Percentiles rank a stretch among this genome's conserved stretches.
These are phyloP conservation scores for Cardiospermum halicacabum DNA, from an alignment of 345 rosid species.

Conservation along the genomic window DNA sequence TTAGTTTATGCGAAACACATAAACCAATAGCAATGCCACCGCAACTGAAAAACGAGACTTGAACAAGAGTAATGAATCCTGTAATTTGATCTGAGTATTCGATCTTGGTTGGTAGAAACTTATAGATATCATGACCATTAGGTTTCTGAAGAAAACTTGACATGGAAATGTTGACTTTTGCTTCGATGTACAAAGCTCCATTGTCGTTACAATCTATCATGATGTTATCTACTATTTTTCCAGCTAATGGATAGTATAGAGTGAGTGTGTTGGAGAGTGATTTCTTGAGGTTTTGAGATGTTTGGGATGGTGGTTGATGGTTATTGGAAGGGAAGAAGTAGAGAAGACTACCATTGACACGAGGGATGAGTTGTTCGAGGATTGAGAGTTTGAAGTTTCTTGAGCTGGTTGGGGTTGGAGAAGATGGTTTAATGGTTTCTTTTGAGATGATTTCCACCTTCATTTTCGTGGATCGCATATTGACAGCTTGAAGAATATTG, in stretches of 20 bases:
- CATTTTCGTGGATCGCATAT: too few species aligned
- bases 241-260: constrained; percentile 16
- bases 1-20: constrained; percentile 15
- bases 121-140: constrained; percentile 8
- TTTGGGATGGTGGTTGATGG: background rate
- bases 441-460: background rate
- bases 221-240: constrained; percentile 13
- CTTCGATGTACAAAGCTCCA: constrained; percentile 18
- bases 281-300: constrained; percentile 13
- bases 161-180: constrained; percentile 9
- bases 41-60: constrained; percentile 24
- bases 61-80: constrained; percentile 1
- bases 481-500: too few species aligned
- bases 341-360: constrained; percentile 11
- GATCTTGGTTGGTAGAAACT: constrained; percentile 12
- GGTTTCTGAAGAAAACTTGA: constrained; percentile 14
- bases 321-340: constrained; percentile 9
- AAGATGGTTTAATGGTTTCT: constrained; percentile 23
- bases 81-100: background rate
- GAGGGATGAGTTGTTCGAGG: constrained; percentile 29
- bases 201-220: constrained; percentile 10
- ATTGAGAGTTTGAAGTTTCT: constrained; percentile 20
- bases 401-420: constrained; percentile 19
- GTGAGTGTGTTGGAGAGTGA: constrained; percentile 18
- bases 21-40: constrained; percentile 24